Evolutionary conservation across 108 stramenopile genomes (phyloP).

Genomic region (Nannochloropsis salina): DNA sequence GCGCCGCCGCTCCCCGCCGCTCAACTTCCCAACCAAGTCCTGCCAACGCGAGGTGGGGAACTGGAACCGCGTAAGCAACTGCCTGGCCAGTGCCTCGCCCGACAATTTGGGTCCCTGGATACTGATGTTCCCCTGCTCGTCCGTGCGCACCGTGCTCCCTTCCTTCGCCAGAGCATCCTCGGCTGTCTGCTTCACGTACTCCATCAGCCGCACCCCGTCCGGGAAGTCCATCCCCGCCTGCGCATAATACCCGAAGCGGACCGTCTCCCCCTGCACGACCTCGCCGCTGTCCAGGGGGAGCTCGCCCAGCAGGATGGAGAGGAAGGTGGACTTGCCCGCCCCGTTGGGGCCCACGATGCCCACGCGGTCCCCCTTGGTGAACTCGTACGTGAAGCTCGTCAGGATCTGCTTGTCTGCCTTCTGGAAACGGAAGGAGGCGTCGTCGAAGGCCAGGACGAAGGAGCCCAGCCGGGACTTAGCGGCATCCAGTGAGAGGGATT

Average conservation of each 20-base stretch:
- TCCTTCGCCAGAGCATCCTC: constrained; percentile 17
- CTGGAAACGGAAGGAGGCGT: constrained; percentile 31
- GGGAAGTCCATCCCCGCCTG: constrained; percentile 42
- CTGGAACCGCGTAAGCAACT: constrained; percentile 40
- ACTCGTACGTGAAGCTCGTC: constrained; percentile 45
- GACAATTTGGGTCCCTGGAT: background rate
- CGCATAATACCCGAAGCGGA: constrained; percentile 45
- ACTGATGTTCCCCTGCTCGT: background rate
- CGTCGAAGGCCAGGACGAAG: constrained; percentile 9
- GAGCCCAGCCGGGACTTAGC: constrained; percentile 15
- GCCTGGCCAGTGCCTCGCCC: constrained; percentile 24
- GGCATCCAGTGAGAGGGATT: background rate
- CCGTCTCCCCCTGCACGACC: constrained; percentile 45
- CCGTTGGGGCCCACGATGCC: constrained; percentile 48
- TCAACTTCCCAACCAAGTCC: constrained; percentile 41
- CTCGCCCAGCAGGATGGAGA: constrained; percentile 36
- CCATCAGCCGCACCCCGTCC: constrained; percentile 32
- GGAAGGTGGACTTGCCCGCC: constrained; percentile 47
- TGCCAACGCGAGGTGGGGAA: constrained; percentile 52
- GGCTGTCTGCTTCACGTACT: constrained; percentile 33
- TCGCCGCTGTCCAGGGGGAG: constrained; percentile 41
- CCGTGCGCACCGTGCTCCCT: background rate
- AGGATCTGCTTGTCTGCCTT: constrained; percentile 33
- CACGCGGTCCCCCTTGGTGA: constrained; percentile 43
- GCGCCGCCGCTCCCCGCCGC: constrained; percentile 51